Evolutionary conservation across 768 basidiomycete species (phyloP).

Genomic region (Boletus speciosus): DNA sequence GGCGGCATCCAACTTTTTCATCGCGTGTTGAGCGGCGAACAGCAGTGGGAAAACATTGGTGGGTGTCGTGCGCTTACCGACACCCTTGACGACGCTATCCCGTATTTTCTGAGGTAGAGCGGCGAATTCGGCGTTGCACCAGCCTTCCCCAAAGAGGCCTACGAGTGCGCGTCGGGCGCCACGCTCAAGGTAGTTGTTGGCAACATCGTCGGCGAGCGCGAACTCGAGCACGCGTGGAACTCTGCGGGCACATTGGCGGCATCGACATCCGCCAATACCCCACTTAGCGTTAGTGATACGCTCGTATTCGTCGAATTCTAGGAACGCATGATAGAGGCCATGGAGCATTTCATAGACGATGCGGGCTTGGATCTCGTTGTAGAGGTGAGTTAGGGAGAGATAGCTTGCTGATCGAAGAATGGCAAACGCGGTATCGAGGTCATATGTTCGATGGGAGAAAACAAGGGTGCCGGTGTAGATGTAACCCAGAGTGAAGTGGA

Average conservation of each 20-base stretch:
- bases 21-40: conserved; percentile 60
- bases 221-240: conserved; percentile 85
- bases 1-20: conserved; percentile 48
- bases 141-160: conserved; percentile 83
- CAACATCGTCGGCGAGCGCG: conserved; percentile 70
- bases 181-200: conserved; percentile 64
- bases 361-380: conserved; percentile 76
- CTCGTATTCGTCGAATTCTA: conserved; percentile 79
- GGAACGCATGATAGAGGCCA: conserved; percentile 81
- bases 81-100: conserved; percentile 66
- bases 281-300: conserved; percentile 68
- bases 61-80: conserved; percentile 66
- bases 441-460: conserved; percentile 90
- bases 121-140: conserved; percentile 83
- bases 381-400: conserved; percentile 68
- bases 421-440: conserved; percentile 87
- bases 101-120: conserved; percentile 60
- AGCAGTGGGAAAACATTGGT: conserved; percentile 66
- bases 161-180: conserved; percentile 75
- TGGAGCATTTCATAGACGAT: conserved; percentile 88
- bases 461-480: conserved; percentile 93
- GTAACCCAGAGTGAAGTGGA: conserved; percentile 92
- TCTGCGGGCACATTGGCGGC: conserved; percentile 77
- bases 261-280: conserved; percentile 82
- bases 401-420: conserved; percentile 83